A percentile compares a stretch with the other conserved stretches of the same genome.
These are phyloP conservation scores for Acrocalymma vagum DNA, from an alignment of 2,329 filamentous ascomycete species.

Conservation along the genomic window DNA sequence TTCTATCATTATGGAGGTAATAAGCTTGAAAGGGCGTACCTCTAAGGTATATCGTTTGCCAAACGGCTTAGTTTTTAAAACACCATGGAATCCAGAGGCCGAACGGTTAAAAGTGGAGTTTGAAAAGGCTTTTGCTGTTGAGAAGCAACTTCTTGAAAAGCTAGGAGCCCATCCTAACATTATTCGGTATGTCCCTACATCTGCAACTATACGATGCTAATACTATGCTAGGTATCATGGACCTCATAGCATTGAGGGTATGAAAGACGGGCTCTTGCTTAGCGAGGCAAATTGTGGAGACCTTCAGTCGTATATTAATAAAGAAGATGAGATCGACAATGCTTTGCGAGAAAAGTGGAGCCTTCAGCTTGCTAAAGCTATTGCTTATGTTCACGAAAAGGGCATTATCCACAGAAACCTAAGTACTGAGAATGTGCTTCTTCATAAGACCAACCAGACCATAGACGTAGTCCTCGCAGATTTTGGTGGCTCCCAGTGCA, in stretches of 20 bases:
- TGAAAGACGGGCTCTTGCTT: constrained; percentile 17
- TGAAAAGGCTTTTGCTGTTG: constrained; percentile 11
- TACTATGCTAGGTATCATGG: constrained; percentile 8
- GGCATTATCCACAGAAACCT: constrained; percentile 21
- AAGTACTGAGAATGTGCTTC: constrained; percentile 18
- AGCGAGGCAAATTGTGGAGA: constrained; percentile 15
- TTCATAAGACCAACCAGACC: constrained; percentile 9
- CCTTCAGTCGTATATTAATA: constrained; percentile 16
- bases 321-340: constrained; percentile 11
- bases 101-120: constrained; percentile 4
- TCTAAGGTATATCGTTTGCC: constrained; percentile 8
- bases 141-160: constrained; percentile 7
- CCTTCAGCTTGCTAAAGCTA: constrained; percentile 16
- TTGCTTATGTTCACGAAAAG: constrained; percentile 14
- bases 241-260: constrained; percentile 7
- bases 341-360: constrained; percentile 13
- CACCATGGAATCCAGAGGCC: background rate
- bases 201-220: constrained; percentile 1
- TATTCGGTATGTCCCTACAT: constrained; percentile 7
- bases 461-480: constrained; percentile 17
- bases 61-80: constrained; percentile 12
- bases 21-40: constrained; percentile 15
- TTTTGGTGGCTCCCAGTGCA: constrained; percentile 20
- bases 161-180: constrained; percentile 10
- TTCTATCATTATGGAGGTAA: too few species aligned